These are phyloP conservation scores for Pseudogymnoascus sp. DNA, from an alignment of 2,329 filamentous ascomycete genomes.

Conservation along the genomic window DNA sequence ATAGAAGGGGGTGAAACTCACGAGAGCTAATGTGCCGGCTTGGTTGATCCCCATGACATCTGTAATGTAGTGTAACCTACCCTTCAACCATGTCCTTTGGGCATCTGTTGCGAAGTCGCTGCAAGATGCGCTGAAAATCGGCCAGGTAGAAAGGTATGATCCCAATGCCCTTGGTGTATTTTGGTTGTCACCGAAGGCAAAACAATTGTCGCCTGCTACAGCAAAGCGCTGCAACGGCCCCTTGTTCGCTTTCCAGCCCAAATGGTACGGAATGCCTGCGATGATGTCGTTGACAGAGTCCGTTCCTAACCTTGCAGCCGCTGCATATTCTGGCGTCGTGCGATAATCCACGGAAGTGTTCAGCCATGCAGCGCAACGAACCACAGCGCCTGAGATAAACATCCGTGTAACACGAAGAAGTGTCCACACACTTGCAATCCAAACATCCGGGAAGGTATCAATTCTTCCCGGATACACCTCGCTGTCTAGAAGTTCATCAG, in stretches of 20 bases:
- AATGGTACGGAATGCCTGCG: conserved; percentile 51
- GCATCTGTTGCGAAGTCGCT: conserved; percentile 52
- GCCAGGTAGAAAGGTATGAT: conserved; percentile 52
- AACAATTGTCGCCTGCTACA: conserved; percentile 29
- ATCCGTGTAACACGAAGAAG: conserved; percentile 44
- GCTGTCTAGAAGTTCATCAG: conserved; percentile 42
- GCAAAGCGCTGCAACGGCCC: conserved; percentile 30
- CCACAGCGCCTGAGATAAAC: conserved; percentile 44
- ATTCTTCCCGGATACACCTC: conserved; percentile 53
- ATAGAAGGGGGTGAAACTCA: conserved; percentile 27
- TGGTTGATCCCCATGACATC: conserved; percentile 50
- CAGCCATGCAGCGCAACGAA: conserved; percentile 53
- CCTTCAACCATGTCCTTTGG: conserved; percentile 47
- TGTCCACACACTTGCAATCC: conserved; percentile 50
- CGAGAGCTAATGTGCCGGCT: conserved; percentile 45
- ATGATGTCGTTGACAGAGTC: conserved; percentile 51
- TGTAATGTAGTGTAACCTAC: conserved; percentile 45
- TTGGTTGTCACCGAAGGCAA: conserved; percentile 42
- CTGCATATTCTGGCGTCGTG: conserved; percentile 53
- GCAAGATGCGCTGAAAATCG: conserved; percentile 42
- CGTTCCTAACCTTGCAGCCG: conserved; percentile 40
- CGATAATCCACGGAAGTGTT: conserved; percentile 52
- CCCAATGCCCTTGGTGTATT: conserved; percentile 42
- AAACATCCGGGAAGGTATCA: conserved; percentile 50
- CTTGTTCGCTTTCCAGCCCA: conserved; percentile 48